Evolutionary conservation across 257 asterid species (phyloP).

Genomic region (Solanum sejunctum): DNA sequence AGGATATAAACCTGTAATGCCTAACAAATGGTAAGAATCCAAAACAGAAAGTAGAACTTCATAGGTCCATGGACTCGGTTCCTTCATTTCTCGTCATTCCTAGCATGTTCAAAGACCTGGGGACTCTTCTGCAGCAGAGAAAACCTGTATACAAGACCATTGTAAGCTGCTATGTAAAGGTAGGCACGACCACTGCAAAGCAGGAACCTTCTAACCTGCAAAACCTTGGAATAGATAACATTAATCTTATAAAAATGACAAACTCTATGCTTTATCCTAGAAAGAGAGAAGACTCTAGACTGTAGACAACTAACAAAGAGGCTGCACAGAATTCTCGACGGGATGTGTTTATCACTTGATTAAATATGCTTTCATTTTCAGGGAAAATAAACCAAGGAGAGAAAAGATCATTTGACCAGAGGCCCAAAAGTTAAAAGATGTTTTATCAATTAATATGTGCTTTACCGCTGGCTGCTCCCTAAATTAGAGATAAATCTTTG

Average conservation of each 20-base stretch:
- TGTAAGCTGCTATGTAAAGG: constrained; percentile 5
- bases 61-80: neutral
- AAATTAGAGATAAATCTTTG: neutral
- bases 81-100: neutral
- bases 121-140: constrained; percentile 7
- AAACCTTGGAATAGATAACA: neutral
- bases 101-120: neutral
- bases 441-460: neutral
- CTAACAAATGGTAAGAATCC: neutral
- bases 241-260: neutral
- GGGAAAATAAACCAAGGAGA: neutral
- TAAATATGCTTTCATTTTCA: neutral
- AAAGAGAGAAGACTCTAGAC: neutral
- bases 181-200: neutral
- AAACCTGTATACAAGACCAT: constrained; percentile 8
- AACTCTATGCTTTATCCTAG: neutral
- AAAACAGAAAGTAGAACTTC: neutral
- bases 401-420: neutral
- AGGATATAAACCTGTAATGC: neutral
- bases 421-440: neutral
- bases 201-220: constrained; percentile 11
- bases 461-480: neutral
- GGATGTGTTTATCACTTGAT: neutral
- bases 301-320: neutral
- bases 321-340: neutral